Evolutionary conservation across 768 basidiomycete genomes (phyloP).

Genomic region (Basidioascus undulatus): DNA sequence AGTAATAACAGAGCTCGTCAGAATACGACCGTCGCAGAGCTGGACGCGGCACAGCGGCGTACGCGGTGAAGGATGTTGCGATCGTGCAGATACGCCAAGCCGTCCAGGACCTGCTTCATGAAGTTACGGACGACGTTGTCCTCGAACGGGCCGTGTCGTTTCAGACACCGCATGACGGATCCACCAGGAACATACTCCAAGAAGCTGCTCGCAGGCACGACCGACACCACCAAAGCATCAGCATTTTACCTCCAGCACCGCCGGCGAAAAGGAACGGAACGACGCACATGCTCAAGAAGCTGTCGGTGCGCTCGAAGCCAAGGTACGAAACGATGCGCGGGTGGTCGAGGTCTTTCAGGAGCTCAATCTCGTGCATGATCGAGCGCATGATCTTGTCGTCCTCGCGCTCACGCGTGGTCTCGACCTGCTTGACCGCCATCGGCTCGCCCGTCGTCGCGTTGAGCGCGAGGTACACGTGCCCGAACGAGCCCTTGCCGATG

Average conservation of each 20-base stretch:
- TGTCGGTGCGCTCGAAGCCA: slow-evolving; percentile 72
- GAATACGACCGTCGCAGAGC: slow-evolving; percentile 9
- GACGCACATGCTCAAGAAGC: slow-evolving; percentile 73
- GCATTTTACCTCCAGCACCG: slow-evolving; percentile 3
- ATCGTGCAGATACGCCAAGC: slow-evolving; percentile 77
- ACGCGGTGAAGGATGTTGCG: slow-evolving; percentile 82
- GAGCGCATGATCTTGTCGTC: slow-evolving; percentile 73
- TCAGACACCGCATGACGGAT: slow-evolving; percentile 68
- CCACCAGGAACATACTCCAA: slow-evolving; percentile 97
- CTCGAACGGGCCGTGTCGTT: slow-evolving; percentile 65
- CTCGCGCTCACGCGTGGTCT: slow-evolving; percentile 75
- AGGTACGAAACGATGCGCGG: slow-evolving; percentile 94
- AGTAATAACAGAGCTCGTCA: slow-evolving; percentile 1
- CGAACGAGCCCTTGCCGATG: slow-evolving; percentile 91
- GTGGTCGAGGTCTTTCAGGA: slow-evolving; percentile 86
- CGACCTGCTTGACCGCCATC: slow-evolving; percentile 99
- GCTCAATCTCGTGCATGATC: slow-evolving; percentile 93
- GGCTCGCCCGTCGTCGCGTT: slow-evolving; percentile 94
- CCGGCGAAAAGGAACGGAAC: neutral
- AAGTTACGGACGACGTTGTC: slow-evolving; percentile 83
- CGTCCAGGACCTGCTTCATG: slow-evolving; percentile 69
- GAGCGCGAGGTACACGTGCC: slow-evolving; percentile 80
- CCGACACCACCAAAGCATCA: slow-evolving; percentile 12
- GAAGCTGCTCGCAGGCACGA: slow-evolving; percentile 34
- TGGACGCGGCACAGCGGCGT: too few species aligned